These are phyloP conservation scores for Dictyostelium citrinum DNA, from an alignment of 78 protist genomes.

Conservation along the genomic window DNA sequence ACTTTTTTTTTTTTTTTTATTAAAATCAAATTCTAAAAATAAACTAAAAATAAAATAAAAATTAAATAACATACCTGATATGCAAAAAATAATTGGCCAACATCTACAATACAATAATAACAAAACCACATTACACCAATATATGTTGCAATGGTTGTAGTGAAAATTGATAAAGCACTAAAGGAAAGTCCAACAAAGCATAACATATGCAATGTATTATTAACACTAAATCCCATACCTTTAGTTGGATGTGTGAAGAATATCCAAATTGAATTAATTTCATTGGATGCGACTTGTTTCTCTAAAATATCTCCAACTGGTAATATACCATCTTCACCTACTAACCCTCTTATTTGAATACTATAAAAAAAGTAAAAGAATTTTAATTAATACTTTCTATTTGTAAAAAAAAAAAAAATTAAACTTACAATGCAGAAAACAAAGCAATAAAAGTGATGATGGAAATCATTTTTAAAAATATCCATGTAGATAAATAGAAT, in stretches of 20 bases:
- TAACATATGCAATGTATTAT: constrained; percentile 22
- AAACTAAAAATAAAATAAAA: neutral
- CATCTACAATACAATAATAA: constrained; percentile 70
- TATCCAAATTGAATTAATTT: constrained; percentile 67
- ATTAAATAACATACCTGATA: constrained; percentile 38
- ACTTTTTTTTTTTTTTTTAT: constrained; percentile 1
- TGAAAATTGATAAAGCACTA: constrained; percentile 49
- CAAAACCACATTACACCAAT: constrained; percentile 72
- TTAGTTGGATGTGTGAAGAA: constrained; percentile 46
- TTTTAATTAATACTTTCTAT: neutral
- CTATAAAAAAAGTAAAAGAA: neutral
- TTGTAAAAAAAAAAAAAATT: neutral
- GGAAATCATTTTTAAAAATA: constrained; percentile 46
- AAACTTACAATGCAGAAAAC: constrained; percentile 59
- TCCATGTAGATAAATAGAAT: constrained; percentile 64
- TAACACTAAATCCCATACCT: constrained; percentile 37
- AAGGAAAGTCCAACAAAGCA: constrained; percentile 36
- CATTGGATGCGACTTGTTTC: neutral
- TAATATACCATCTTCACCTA: constrained; percentile 73
- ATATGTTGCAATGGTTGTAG: constrained; percentile 25
- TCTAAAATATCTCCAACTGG: constrained; percentile 29
- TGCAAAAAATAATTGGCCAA: constrained; percentile 52
- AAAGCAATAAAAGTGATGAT: constrained; percentile 60
- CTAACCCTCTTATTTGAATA: constrained; percentile 68
- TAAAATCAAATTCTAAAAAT: neutral